Evolutionary conservation across 2,329 filamentous ascomycete genomes (phyloP), one percentile per base, ranked within the genome.

Genomic region (Stenocarpella maydis): DNA sequence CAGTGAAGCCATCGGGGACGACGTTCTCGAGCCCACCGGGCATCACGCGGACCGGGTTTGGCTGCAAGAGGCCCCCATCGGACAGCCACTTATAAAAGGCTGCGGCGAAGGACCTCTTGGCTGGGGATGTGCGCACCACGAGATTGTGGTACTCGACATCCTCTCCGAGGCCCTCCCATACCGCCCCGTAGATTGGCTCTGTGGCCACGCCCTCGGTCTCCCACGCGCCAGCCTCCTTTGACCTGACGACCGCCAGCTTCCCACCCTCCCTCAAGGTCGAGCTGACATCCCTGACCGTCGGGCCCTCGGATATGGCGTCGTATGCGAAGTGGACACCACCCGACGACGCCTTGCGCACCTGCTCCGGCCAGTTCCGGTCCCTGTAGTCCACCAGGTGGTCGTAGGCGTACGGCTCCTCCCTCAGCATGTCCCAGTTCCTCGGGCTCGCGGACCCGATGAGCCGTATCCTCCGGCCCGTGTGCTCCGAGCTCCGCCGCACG

Each of bases 111-210:
- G 50, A 37, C 7, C 76, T 74, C 2, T 79, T 78, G 0, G 73
- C 69, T 4, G 71, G 69, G 2, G 75, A 76, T 26, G 68, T 73
- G 24, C 68, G 54, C 19, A 77, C 65, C 4, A 72, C 75, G 14
- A 76, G 74, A 61, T 74, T 74, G 17, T 81, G 76, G 21, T 83
- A 84, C 12, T 77, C 72, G 14, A 83, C 72, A 24, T 82, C 78
- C 43, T 78, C 78, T 0, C 82, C 81, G 0, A 84, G 73, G 0
- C 78, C 82, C 61, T 83, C 79, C 81, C 80, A 83, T 0, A 82
- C 82, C 0, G 80, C 80, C 1, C 81, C 81, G 39, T 82, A 82
- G 1, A 78, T 68, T 0, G 80, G 78, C 24, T 83, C 76, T 1
- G 77, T 58, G 2, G 66, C 53, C 0, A 82, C 60, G 2, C 71